These are phyloP conservation scores for Neurospora sp. DNA, from an alignment of 495 filamentous ascomycete species.

Conservation along the genomic window DNA sequence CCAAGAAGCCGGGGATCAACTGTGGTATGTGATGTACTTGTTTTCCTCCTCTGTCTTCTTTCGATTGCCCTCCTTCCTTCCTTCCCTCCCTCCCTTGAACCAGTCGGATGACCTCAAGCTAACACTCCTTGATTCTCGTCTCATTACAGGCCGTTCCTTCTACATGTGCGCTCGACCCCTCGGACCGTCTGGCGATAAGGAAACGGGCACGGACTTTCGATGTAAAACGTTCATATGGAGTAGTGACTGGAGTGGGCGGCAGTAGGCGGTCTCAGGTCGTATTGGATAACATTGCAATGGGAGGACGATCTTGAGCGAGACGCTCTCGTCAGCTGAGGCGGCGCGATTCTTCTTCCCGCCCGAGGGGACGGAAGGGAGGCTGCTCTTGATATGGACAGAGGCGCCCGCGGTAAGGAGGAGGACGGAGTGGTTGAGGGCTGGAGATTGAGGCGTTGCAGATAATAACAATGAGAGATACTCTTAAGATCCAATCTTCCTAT, in stretches of 20 bases:
- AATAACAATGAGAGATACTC: neutral
- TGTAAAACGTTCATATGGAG: conserved; percentile 87
- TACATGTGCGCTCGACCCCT: conserved; percentile 78
- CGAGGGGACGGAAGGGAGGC: conserved; percentile 29
- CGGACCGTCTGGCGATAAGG: conserved; percentile 73
- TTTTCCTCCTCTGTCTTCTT: neutral
- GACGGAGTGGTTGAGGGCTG: neutral
- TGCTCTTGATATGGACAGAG: conserved; percentile 40
- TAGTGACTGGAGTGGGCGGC: conserved; percentile 57
- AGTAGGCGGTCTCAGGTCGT: neutral
- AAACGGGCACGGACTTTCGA: conserved; percentile 71
- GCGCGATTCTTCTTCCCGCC: conserved; percentile 33
- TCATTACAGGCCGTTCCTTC: conserved; percentile 56
- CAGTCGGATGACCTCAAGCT: neutral
- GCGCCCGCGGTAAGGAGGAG: conserved; percentile 31
- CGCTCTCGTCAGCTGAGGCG: conserved; percentile 22
- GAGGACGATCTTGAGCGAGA: conserved; percentile 26
- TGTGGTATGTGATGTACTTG: conserved; percentile 32
- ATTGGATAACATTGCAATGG: neutral
- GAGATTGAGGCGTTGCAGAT: neutral
- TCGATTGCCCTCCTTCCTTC: neutral
- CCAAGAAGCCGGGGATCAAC: conserved; percentile 82
- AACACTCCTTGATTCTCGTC: neutral
- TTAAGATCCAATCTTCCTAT: neutral
- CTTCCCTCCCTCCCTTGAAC: neutral